Conservation (phyloP, 2,329 filamentous ascomycete species). For the Nemania sp. region DNA sequence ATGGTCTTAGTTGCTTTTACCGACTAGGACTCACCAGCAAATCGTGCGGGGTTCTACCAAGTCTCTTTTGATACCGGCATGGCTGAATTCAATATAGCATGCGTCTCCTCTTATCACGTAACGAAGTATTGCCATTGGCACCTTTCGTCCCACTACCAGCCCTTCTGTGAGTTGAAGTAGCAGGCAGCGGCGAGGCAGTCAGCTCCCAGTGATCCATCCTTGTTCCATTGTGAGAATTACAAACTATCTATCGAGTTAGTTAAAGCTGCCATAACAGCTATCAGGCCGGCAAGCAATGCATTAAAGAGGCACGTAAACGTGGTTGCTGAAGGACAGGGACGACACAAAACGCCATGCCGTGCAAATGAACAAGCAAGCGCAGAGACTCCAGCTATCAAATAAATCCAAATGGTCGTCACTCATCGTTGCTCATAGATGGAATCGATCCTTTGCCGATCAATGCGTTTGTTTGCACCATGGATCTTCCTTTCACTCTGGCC, state of each 20-base stretch:
- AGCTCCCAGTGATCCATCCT: too few relatives aligned
- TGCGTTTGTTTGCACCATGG: conserved; percentile 7
- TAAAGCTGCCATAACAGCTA: too few relatives aligned
- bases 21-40: conserved; percentile 7
- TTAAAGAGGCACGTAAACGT: neutral
- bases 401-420: neutral
- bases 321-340: neutral
- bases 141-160: neutral
- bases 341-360: neutral
- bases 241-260: neutral
- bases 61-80: conserved; percentile 15
- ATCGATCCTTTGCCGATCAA: neutral
- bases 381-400: neutral
- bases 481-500: neutral
- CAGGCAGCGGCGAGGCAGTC: too few relatives aligned
- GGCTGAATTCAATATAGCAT: conserved; percentile 15
- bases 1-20: conserved; percentile 16
- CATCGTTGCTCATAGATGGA: neutral
- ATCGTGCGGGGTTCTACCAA: conserved; percentile 4
- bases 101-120: conserved; percentile 1
- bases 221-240: too few relatives aligned
- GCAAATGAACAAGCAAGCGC: neutral
- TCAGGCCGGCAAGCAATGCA: neutral
- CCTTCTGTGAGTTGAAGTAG: too few relatives aligned
- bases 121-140: neutral